A percentile compares a stretch with the other conserved stretches of the same genome.
These are phyloP conservation scores for Echeveria elegans DNA, from an alignment of 164 flowering plant species.

Conservation along the genomic window DNA sequence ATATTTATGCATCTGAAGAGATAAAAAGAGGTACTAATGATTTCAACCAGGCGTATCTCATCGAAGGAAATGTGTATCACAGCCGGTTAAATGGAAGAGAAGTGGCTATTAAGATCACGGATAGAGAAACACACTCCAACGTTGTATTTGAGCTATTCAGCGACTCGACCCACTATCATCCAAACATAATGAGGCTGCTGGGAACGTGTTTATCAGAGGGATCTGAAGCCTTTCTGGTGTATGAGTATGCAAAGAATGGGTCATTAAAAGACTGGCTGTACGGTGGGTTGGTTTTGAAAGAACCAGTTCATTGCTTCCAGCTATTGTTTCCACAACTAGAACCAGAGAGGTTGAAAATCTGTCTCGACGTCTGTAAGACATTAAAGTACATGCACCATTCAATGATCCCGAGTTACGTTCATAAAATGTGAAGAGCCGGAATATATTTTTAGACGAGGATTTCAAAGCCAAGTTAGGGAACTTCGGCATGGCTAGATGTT, in stretches of 20 bases:
- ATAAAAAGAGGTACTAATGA: constrained; percentile 63
- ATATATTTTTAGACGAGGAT: constrained; percentile 73
- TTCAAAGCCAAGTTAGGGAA: constrained; percentile 70
- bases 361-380: constrained; percentile 68
- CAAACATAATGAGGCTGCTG: constrained; percentile 51
- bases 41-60: constrained; percentile 52
- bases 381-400: constrained; percentile 71
- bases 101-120: constrained; percentile 48
- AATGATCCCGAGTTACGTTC: constrained; percentile 57
- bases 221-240: constrained; percentile 42
- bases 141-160: constrained; percentile 46
- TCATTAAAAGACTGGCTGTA: constrained; percentile 90
- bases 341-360: constrained; percentile 65
- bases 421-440: constrained; percentile 53
- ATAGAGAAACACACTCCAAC: constrained; percentile 31
- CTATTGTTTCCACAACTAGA: constrained; percentile 72
- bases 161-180: constrained; percentile 40
- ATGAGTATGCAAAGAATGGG: constrained; percentile 81
- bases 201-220: constrained; percentile 42
- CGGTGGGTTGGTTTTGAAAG: constrained; percentile 81
- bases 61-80: constrained; percentile 58
- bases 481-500: constrained; percentile 57
- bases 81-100: constrained; percentile 69
- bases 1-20: constrained; percentile 46
- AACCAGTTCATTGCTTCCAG: constrained; percentile 84